Evolutionary conservation across 352 stramenopile species (phyloP), one percentile per base, ranked within the genome.

Genomic region (Pythium aristosporum): DNA sequence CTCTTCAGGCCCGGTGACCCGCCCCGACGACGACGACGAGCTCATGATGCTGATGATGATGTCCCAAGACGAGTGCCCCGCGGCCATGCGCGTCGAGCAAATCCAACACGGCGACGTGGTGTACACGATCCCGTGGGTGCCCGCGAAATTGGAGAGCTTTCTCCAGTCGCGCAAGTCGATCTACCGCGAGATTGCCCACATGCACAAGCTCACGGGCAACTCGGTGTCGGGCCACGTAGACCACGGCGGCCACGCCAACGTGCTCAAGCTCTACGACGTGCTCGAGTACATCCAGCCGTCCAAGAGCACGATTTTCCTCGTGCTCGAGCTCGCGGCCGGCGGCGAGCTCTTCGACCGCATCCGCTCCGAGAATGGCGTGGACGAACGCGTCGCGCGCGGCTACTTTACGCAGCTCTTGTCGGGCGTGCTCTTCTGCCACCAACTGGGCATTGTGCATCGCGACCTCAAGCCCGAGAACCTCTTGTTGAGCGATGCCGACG

Each of bases 221-320:
- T 90, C 79, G 15, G 73, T 91, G 18, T 87, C 77, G 18, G 84
- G 86, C 2, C 72, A 82, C 36, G 60, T 96, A 71, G 82, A 79
- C 50, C 77, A 79, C 49, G 75, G 91, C 30, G 89, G 94, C n/a
- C 96, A 99, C 66, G 72, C 75, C 25, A 99, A 99, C 67, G 94
- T 99, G 15, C 79, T 99, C 39, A 89, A 98, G 75, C 73, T 99
- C 5, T 98, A 96, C 65, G 92, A 98, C 76, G 96, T 99, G 51
- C 76, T 99, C 39, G 96, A 99, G 73, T 86, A 96, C 32, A 87
- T 99, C 20, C 93, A 99, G 72, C 89, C 97, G 28, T 96, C 85
- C 34, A 98, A 98, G 74, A 94, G 83, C 51, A 98, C 91, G 3
- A 94, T 98, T 50, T 98, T 98, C 67, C 63, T 98, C 5, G 92